Base-by-base conservation (phyloP, 805 yeast species). In the Saccharomycopsis javanensis region DNA sequence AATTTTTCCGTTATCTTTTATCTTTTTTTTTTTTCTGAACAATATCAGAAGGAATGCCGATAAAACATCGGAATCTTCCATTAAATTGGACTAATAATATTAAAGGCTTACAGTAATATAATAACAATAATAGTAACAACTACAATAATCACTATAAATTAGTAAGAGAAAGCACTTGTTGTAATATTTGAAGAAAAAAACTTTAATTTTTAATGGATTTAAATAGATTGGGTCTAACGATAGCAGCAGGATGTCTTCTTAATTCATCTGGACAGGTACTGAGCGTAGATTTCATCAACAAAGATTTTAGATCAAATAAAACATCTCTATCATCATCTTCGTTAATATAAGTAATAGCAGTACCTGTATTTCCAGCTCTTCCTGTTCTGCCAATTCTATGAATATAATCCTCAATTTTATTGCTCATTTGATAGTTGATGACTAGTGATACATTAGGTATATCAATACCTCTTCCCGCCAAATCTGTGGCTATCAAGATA, bases 381-480 rank as follows among this genome's bases (percentile, higher is more conserved):
- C 98, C 99, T 0, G 99, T 92, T 71, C 99, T 82, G 57, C 99
- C 99, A 54, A 92, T 85, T 66, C 98, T 78, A 70, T 92, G 99
- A 18, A 92, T 80, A 64, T 90, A 92, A 59, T 86, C 91, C 61
- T 90, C 97, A 50, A 90, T 79, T 34, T 76, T 75, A 61, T 76
- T 79, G 8, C 90, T 72, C 91, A 91, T 85, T 64, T 92, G 96
- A 66, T 78, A 91, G 68, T 92, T 94, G 20, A 94, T 69, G 8
- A 92, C 98, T 35, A 91, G 68, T 0, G 94, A 81, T 6, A 92
- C 96, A 63, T 87, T 79, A 1, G 89, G 85, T n/a, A 92, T 83
- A 69, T 94, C 98, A 50, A 92, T 80, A 67, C 99, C 99, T 72
- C 99, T 80, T 2, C 96, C 96, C 0, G 97, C 97, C 25, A 92